phyloP scores from a whole-genome alignment of 2,329 filamentous ascomycete genomes.

The Colletotrichum sp. region DNA sequence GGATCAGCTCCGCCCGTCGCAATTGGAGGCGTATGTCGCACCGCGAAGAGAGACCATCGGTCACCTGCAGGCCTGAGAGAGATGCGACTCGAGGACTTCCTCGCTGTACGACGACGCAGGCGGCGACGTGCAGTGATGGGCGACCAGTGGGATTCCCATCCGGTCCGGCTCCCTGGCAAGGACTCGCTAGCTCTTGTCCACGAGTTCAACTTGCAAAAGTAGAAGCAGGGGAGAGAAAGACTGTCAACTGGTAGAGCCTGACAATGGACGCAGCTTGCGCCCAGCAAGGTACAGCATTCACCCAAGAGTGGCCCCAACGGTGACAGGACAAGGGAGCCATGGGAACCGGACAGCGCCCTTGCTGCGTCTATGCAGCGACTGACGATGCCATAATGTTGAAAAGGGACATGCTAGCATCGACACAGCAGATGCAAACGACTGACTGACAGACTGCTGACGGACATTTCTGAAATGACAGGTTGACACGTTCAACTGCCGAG shows the following conservation, averaged over 20 bases:
- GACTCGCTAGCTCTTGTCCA: neutral
- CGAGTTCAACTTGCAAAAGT: neutral
- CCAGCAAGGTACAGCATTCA: neutral
- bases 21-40: neutral
- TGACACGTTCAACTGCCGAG: neutral
- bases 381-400: neutral
- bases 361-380: neutral
- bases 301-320: neutral
- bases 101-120: conserved; percentile 13
- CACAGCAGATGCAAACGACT: neutral
- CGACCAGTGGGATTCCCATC: conserved; percentile 6
- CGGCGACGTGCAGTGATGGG: conserved; percentile 11
- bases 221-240: neutral
- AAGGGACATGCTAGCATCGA: neutral
- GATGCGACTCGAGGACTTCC: conserved; percentile 7
- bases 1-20: neutral
- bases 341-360: neutral
- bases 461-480: neutral
- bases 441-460: neutral
- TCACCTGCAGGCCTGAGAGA: conserved; percentile 5
- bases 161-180: conserved; percentile 5
- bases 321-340: neutral
- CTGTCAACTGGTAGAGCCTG: neutral
- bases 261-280: neutral
- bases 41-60: neutral